Conservation (phyloP, 345 rosid genomes). For the Geranium rotundifolium region DNA sequence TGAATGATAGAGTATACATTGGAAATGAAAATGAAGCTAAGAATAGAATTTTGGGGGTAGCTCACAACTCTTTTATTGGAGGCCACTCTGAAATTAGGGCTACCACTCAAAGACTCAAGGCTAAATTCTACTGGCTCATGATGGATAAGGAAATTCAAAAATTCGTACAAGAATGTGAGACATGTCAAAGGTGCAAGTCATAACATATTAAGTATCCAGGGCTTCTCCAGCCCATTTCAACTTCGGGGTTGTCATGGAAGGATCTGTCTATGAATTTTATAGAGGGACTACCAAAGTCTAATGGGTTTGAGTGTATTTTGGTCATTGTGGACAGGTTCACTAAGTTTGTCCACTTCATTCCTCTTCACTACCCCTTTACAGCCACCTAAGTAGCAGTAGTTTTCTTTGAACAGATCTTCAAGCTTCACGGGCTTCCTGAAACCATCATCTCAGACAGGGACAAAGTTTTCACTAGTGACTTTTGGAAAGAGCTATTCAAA, state of each 20-base stretch:
- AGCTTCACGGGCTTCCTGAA: not conserved
- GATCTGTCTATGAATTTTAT: conserved; percentile 1
- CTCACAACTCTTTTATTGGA: too few relatives aligned
- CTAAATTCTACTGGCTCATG: too few relatives aligned
- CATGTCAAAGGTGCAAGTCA: too few relatives aligned
- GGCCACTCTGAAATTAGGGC: too few relatives aligned
- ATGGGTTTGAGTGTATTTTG: not conserved
- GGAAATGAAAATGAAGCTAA: too few relatives aligned
- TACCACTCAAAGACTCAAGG: too few relatives aligned
- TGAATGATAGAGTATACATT: too few relatives aligned
- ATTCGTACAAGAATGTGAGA: too few relatives aligned
- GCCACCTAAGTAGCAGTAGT: not conserved
- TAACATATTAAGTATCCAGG: too few relatives aligned
- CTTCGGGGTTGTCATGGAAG: not conserved
- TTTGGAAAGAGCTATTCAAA: conserved; percentile 3
- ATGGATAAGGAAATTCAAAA: too few relatives aligned
- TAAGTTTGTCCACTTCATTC: not conserved
- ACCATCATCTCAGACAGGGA: not conserved
- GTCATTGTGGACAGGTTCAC: not conserved
- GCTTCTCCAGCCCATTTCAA: not conserved
- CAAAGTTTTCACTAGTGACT: not conserved
- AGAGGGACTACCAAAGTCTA: not conserved
- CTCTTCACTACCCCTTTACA: not conserved
- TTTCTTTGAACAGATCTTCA: not conserved
- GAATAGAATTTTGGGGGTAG: too few relatives aligned